Evolutionary conservation across 208 protist species (phyloP), one percentile per base, ranked within the genome.

Genomic region (Strigomonas galati): DNA sequence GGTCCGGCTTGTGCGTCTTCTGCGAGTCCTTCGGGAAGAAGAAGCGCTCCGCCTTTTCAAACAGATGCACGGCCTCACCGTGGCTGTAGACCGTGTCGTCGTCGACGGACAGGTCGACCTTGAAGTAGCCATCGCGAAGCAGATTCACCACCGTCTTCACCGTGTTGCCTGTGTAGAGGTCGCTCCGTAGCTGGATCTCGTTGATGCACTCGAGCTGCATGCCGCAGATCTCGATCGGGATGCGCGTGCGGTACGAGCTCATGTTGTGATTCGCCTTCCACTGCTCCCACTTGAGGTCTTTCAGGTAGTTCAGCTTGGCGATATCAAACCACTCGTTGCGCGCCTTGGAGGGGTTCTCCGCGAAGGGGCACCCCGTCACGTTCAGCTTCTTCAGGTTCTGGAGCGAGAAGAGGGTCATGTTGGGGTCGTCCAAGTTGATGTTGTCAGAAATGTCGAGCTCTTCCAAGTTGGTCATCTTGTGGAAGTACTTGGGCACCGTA

Each of bases 281-380:
- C 24, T 85, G 56, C 57, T 92, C 85, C 86, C 86, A 95, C 56
- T 85, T 73, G n/a, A 95, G 67, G n/a, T 85, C 82, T 40, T 73
- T 72, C 56, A 95, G 65, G 21, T 72, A 51, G 30, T 59, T 57
- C n/a, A 95, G 81, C 63, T 91, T 93, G 55, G 77, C 81, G 27
- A 95, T 89, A 44, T 93, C 86, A 57, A 89, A 93, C 90, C 90
- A 95, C 70, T 93, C 90, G 60, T 92, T 92, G 28, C 78, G 64
- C 48, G 83, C 78, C 30, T 62, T 69, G 31, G 66, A 66, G 2
- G 76, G 76, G 60, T 92, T 72, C 49, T 78, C 82, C 30, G 85
- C 84, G 65, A 95, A 95, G 2, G 87, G 90, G 75, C 90, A 95
- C 46, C 85, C 90, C 5, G 82, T 71, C 49, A 95, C 81, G 72